A percentile compares a stretch with the other conserved stretches of the same genome.
phyloP scores from a whole-genome alignment of 345 rosid genomes.

The Gossypium bickii region DNA sequence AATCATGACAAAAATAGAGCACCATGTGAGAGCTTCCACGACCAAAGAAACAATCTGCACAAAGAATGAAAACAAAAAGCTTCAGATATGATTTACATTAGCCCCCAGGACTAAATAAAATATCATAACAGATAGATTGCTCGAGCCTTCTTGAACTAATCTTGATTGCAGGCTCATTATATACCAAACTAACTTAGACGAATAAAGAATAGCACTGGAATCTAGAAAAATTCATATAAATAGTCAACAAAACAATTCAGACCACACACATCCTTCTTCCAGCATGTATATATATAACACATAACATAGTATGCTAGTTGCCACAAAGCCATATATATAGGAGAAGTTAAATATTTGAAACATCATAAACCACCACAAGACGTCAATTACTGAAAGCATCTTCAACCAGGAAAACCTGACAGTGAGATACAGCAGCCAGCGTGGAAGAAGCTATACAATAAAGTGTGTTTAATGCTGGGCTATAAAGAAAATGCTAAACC shows the following conservation, averaged over 20 bases:
- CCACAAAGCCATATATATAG: background rate
- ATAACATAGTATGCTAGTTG: background rate
- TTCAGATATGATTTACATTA: background rate
- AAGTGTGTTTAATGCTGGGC: background rate
- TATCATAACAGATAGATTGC: background rate
- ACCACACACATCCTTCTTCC: background rate
- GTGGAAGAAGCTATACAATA: background rate
- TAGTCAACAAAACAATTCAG: background rate
- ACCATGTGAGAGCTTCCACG: conserved; percentile 80
- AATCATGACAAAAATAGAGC: conserved; percentile 68
- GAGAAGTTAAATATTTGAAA: background rate
- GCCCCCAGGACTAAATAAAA: background rate
- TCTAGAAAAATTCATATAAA: background rate
- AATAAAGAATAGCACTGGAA: conserved; percentile 1
- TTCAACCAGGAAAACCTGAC: background rate
- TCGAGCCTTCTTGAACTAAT: background rate
- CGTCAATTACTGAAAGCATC: background rate
- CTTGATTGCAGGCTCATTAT: background rate
- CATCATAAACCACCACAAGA: background rate
- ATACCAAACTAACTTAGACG: background rate
- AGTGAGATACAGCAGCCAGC: background rate
- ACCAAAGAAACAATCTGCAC: conserved; percentile 68
- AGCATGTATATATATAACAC: background rate
- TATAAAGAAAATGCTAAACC: background rate
- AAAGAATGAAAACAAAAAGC: conserved; percentile 14